Base-by-base conservation (phyloP, 371 early-diverging fungal species). In the Capniomyces stellatus region DNA sequence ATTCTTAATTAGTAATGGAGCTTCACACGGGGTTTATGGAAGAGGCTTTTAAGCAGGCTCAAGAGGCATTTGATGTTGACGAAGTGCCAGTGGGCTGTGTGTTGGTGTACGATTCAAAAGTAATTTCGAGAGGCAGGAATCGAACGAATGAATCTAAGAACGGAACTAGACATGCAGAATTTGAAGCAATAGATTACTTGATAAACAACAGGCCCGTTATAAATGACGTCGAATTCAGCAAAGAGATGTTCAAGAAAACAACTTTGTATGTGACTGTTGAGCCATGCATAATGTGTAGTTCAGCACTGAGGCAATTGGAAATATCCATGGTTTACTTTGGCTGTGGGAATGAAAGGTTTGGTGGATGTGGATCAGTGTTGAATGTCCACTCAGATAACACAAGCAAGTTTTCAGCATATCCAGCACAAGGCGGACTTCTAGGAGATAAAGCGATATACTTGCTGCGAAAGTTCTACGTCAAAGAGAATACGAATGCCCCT, bases 71-170 rank as follows among this genome's bases (percentile, higher is more conserved):
- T 49, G 70, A 78, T 3, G 67, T 70, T 24, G 69, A 79, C 6
- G 99, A 99, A 72, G 97, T 99, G 0, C 99, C 99, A 4, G 95
- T 98, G 2, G 99, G 98, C n/a, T 98, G 98, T 62, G 90, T 96
- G 0, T 82, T 96, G 70, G 91, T 98, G 0, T 68, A 73, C 35
- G 54, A 77, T 42, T 70, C 70, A 35, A 48, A 72, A 30, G 64
- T 92, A 21, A 76, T 87, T 46, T 87, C 78, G 23, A 56, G 69
- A 18, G 88, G 90, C 3, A 71, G 89, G 56, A 88, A 92, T 72
- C 62, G 77, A 55, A 85, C 95, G 0, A 90, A 91, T 71, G 79
- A 84, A 57, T 75, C 83, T 25, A 71, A 77, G 57, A 89, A 98
- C 73, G 89, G 83, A 18, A 89, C 92, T 4, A 75, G 86, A 0